Conservation (phyloP, 495 filamentous ascomycete species). For the Amniculicola lignicola region DNA sequence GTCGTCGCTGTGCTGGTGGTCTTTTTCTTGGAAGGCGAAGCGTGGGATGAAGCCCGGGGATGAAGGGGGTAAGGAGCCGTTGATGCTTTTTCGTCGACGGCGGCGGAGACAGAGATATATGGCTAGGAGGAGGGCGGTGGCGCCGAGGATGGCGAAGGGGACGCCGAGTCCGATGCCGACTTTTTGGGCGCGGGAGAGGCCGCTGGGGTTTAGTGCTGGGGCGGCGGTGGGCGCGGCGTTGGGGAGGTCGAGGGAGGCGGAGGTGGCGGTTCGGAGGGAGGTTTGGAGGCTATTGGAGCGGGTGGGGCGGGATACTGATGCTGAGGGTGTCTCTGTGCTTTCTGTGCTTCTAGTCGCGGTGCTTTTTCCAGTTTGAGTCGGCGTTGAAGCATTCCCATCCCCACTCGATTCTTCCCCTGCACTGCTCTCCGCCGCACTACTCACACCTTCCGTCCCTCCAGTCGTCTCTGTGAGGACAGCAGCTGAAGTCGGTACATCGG, state of each 20-base stretch:
- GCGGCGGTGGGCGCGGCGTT: not conserved
- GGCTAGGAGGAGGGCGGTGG: slow-evolving; percentile 37
- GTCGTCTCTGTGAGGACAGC: not conserved
- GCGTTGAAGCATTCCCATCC: not conserved
- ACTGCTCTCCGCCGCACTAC: not conserved
- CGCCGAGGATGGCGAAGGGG: slow-evolving; percentile 30
- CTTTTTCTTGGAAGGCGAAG: slow-evolving; percentile 26
- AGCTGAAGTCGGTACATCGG: slow-evolving; percentile 4
- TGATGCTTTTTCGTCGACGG: slow-evolving; percentile 35
- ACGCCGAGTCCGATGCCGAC: slow-evolving; percentile 28
- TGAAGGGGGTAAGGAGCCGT: slow-evolving; percentile 17
- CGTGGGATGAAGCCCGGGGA: slow-evolving; percentile 31
- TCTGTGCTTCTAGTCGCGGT: not conserved
- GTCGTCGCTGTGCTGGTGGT: not conserved
- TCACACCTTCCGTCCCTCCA: not conserved
- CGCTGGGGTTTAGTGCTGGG: not conserved
- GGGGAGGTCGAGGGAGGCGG: not conserved
- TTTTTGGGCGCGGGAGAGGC: slow-evolving; percentile 11
- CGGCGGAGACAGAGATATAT: slow-evolving; percentile 36
- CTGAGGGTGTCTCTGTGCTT: not conserved
- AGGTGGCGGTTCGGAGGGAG: not conserved
- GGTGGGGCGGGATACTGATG: not conserved
- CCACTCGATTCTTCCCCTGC: not conserved
- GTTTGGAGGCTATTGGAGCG: not conserved
- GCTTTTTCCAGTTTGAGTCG: not conserved